phyloP scores from a whole-genome alignment of 805 yeast species.

The Pichia cephalocereana region DNA sequence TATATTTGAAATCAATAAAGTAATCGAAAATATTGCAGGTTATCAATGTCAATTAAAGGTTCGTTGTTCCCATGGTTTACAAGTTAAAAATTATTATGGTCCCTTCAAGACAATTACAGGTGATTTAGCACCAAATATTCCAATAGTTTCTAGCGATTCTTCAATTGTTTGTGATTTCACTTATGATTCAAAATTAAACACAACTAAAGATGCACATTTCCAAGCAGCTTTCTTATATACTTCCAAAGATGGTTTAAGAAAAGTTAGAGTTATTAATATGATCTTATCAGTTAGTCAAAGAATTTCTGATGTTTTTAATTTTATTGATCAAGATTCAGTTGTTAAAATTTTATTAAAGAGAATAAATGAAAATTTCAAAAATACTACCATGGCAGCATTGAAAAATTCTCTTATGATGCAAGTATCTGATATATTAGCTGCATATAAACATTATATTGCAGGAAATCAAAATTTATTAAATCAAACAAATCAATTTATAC shows the following conservation, averaged over 20 bases:
- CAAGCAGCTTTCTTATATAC: constrained; percentile 88
- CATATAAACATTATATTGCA: constrained; percentile 39
- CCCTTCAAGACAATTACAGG: constrained; percentile 33
- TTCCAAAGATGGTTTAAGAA: constrained; percentile 62
- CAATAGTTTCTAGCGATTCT: constrained; percentile 37
- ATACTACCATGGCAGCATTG: constrained; percentile 28
- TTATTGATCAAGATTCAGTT: constrained; percentile 68
- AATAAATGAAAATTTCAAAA: constrained; percentile 30
- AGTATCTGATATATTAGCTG: constrained; percentile 46
- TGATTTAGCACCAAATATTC: constrained; percentile 20
- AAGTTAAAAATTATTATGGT: constrained; percentile 69
- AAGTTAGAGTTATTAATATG: constrained; percentile 78
- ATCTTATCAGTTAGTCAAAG: constrained; percentile 76
- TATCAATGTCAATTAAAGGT: constrained; percentile 77
- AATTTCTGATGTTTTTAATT: constrained; percentile 63
- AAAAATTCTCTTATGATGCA: constrained; percentile 29
- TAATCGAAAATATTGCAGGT: constrained; percentile 47
- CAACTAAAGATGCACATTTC: constrained; percentile 73
- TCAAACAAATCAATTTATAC: constrained; percentile 51
- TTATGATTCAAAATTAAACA: constrained; percentile 66
- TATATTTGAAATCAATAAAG: constrained; percentile 47
- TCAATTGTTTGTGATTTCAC: constrained; percentile 61
- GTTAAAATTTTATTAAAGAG: constrained; percentile 46
- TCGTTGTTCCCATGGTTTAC: constrained; percentile 82
- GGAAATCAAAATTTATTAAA: constrained; percentile 32